phyloP scores from a whole-genome alignment of 75 land plant species.

The Azolla pinnata region DNA sequence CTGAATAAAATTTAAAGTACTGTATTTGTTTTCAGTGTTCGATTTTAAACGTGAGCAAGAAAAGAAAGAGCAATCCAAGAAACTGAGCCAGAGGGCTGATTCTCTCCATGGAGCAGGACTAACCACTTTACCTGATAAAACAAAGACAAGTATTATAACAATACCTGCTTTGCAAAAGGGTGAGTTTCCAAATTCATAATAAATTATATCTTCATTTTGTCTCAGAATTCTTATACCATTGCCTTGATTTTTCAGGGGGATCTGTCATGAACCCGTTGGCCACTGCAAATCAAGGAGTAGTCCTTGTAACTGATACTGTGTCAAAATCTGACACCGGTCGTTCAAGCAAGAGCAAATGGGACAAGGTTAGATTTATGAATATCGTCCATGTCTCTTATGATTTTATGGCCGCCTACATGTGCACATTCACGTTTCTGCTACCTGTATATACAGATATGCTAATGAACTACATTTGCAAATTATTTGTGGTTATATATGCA shows the following conservation, averaged over 20 bases:
- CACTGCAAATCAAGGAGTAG: slow-evolving; percentile 11
- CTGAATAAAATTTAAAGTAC: no score
- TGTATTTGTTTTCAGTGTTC: slow-evolving; percentile 34
- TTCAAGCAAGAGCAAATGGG: slow-evolving; percentile 90
- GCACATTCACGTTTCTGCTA: neutral
- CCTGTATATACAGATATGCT: no score
- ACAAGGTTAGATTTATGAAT: slow-evolving; percentile 42
- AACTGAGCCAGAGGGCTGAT: slow-evolving; percentile 69
- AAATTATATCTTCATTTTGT: neutral
- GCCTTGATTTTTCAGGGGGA: no score
- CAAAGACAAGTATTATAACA: slow-evolving; percentile 27
- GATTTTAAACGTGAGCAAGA: slow-evolving; percentile 74
- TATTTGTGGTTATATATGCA: no score
- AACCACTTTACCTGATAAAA: slow-evolving; percentile 13
- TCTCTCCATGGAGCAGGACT: slow-evolving; percentile 59
- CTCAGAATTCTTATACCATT: neutral
- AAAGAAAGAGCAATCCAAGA: slow-evolving; percentile 73
- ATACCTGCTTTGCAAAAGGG: slow-evolving; percentile 31
- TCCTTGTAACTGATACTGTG: slow-evolving; percentile 22
- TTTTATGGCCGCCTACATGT: no score
- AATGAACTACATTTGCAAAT: no score
- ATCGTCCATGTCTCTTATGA: no score
- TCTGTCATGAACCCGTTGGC: slow-evolving; percentile 12
- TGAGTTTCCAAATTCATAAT: slow-evolving; percentile 1
- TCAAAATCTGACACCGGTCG: slow-evolving; percentile 34